Base-by-base conservation (phyloP, 192 early-diverging fungal species). In the Coemansia aciculifera region DNA sequence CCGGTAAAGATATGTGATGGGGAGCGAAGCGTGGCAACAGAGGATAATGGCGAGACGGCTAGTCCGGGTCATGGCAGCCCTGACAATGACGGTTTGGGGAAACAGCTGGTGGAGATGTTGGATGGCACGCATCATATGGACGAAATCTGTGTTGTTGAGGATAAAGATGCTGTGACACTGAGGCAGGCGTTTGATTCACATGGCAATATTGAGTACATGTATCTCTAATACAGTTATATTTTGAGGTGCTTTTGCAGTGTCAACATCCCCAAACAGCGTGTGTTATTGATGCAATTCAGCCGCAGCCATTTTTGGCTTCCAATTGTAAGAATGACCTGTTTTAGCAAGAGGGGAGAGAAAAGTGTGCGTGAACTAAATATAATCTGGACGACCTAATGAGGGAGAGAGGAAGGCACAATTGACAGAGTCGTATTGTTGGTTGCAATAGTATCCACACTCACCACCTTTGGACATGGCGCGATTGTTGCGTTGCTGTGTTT, bases 51-150 rank as follows among this genome's bases (percentile, higher is more conserved):
- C 34, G 61, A 44, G 51, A 13, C 51, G 0, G 27, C 24, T 29
- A 54, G 51, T 27, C 13, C 27, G 51, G 42, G 60, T 23, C 46
- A 31, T 15, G 49, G 42, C 42, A 64, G 46, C 39, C 57, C 54
- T 59, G 56, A 21, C n/a, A 59, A 59, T 59, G 59, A 23, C 46
- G 40, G 31, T 13, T 49, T 71, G 61, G 63, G 24, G 1, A 24
- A 51, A 15, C 42, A 39, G 3, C 12, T 67, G 23, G 19, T 71
- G 19, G 15, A 5, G 19, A 64, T 78, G 81, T 69, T 83, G 7
- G 81, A 83, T 21, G 81, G 81, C 3, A 75, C 66, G 1, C 81
- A 83, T 49, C 72, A 78, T 32, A 44, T 83, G 27, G 81, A 83
- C 66, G 81, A 83, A 42, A 83, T 83, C 63, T 67, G 79, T 57